Base-by-base conservation (phyloP, 805 yeast species). In the Yarrowia hollandica region DNA sequence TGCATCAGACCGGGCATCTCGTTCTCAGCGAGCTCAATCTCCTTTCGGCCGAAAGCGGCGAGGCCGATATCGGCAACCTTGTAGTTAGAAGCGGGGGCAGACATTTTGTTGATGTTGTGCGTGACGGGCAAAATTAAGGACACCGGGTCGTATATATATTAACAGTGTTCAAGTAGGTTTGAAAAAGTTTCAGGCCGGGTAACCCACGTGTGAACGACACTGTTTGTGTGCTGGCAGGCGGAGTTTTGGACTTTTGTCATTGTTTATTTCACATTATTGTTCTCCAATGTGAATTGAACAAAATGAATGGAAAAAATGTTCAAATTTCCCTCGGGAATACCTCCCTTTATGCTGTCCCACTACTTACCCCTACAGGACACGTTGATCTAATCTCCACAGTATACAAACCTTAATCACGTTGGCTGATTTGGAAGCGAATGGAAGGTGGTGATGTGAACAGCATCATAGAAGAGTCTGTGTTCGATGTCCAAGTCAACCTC, bases 1-100 rank as follows among this genome's bases (percentile, higher is more conserved):
- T 91, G 88, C 95, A 94, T 92, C 74, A 92, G 83, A 84, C 99
- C 97, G 69, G 97, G 97, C 97, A 91, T 90, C 80, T 92, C 98
- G 76, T 92, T 92, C 82, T 92, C 99, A 68, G 98, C 94, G 75
- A 92, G 84, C 80, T 92, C 97, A 72, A 92, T 94, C 79, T 92
- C 99, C 79, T 92, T 94, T 83, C 99, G 90, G 80, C 99, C 99
- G 78, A 94, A 92, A 74, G 99, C 99, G 74, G 99, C 98, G 67
- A 92, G 84, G 69, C 97, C 88, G 78, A 94, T 88, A 78, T 92
- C 99, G 71, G 97, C 95, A 75, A 92, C 96, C 79, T 94, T 92
- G 83, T 83, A 94, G 78, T 84, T 87, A 69, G 76, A 78, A 67
- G 86, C 83, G 71, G 64, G 63, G 39, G 66, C 64, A 60, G 59